Conservation (phyloP, 2,329 filamentous ascomycete genomes). For the Chaetomium olivaceum region DNA sequence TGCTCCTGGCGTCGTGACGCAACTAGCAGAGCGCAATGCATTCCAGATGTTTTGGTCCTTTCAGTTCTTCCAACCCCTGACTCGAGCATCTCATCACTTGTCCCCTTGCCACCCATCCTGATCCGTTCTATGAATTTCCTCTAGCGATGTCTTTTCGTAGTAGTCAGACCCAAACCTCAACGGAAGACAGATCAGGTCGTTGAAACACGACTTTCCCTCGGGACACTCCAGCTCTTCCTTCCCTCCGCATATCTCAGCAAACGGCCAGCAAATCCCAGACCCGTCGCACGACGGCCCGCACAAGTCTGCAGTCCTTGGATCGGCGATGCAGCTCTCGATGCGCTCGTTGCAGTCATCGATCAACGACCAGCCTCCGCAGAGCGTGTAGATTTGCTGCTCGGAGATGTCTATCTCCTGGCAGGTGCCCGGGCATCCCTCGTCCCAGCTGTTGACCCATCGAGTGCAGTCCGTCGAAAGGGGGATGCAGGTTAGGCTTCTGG, state of each 20-base stretch:
- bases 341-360: constrained; percentile 26
- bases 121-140: constrained; percentile 7
- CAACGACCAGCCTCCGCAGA: constrained; percentile 23
- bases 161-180: constrained; percentile 15
- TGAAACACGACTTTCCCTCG: constrained; percentile 21
- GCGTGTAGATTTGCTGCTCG: constrained; percentile 21
- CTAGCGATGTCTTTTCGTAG: constrained; percentile 15
- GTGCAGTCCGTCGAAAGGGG: constrained; percentile 24
- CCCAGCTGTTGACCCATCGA: background rate
- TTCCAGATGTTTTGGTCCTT: background rate
- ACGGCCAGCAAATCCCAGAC: constrained; percentile 21
- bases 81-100: background rate
- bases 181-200: constrained; percentile 18
- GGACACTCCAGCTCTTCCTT: constrained; percentile 5
- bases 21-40: background rate
- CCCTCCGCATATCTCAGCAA: constrained; percentile 16
- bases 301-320: constrained; percentile 10
- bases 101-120: constrained; percentile 12
- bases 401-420: constrained; percentile 21
- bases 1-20: background rate
- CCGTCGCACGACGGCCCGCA: constrained; percentile 26
- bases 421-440: constrained; percentile 18
- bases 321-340: constrained; percentile 18
- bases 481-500: constrained; percentile 24
- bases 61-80: background rate